Conservation (phyloP, 2,329 filamentous ascomycete species). For the Lachnellula cervina region DNA sequence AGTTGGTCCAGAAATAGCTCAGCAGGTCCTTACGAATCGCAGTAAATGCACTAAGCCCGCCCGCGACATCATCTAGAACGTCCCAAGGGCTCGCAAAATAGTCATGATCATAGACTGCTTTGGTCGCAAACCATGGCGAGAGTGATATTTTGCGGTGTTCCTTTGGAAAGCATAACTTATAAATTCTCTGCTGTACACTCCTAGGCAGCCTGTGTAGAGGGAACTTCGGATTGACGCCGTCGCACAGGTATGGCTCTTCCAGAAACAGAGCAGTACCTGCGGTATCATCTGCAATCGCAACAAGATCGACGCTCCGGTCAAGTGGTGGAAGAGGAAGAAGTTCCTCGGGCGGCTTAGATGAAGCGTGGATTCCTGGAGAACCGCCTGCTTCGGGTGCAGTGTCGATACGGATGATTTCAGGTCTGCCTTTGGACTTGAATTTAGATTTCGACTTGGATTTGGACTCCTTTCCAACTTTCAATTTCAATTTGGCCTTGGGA, state of each 20-base stretch:
- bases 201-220: conserved; percentile 7
- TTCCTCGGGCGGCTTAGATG: background rate
- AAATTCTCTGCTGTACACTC: conserved; percentile 23
- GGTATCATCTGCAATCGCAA: background rate
- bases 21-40: conserved; percentile 26
- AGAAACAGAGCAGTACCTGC: background rate
- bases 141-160: conserved; percentile 23
- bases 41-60: conserved; percentile 17
- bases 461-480: too few relatives aligned
- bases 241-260: background rate
- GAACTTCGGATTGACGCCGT: background rate
- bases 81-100: conserved; percentile 25
- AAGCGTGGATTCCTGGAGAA: background rate
- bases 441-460: too few relatives aligned
- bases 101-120: conserved; percentile 19
- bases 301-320: conserved; percentile 15
- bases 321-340: conserved; percentile 1
- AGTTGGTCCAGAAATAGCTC: conserved; percentile 30
- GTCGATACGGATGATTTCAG: background rate
- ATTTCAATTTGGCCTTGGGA: too few relatives aligned
- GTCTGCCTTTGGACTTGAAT: too few relatives aligned
- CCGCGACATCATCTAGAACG: conserved; percentile 22
- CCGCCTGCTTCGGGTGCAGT: background rate
- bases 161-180: conserved; percentile 21
- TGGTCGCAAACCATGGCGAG: conserved; percentile 22